Evolutionary conservation across 75 land plant genomes (phyloP).

Genomic region (Adiantum capillusveneris): DNA sequence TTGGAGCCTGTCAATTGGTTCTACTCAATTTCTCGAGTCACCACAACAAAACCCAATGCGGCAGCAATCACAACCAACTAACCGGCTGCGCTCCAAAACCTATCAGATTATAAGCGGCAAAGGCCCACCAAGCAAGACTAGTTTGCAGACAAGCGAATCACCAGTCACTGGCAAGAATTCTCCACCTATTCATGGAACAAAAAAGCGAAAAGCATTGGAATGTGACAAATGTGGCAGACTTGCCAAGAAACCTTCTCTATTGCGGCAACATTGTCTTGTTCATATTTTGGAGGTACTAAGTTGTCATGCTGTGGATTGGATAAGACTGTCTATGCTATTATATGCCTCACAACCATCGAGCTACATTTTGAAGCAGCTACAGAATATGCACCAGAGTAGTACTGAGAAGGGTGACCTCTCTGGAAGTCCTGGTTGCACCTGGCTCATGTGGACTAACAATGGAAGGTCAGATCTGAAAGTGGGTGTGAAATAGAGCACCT

Average conservation of each 20-base stretch:
- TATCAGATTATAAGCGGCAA: too few species aligned
- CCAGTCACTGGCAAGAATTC: too few species aligned
- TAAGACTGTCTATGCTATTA: too few species aligned
- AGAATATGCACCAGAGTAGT: constrained; percentile 14
- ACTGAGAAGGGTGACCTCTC: constrained; percentile 12
- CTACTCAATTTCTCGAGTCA: too few species aligned
- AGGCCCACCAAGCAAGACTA: too few species aligned
- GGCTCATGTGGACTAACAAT: not conserved
- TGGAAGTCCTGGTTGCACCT: constrained; percentile 18
- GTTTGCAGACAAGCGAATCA: too few species aligned
- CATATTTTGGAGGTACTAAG: constrained; percentile 8
- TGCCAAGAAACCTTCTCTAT: not conserved
- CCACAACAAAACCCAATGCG: too few species aligned
- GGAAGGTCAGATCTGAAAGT: not conserved
- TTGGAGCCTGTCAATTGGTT: too few species aligned
- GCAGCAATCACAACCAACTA: too few species aligned
- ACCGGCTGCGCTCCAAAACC: too few species aligned
- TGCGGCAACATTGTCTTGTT: constrained; percentile 10
- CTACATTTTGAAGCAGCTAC: not conserved
- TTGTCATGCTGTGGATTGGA: not conserved
- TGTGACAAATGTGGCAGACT: constrained; percentile 7
- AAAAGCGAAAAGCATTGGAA: not conserved
- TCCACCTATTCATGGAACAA: too few species aligned
- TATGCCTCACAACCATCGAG: too few species aligned
- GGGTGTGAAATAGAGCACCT: not conserved